phyloP scores from a whole-genome alignment of 352 stramenopile genomes.

The Vaucheria bursata region DNA sequence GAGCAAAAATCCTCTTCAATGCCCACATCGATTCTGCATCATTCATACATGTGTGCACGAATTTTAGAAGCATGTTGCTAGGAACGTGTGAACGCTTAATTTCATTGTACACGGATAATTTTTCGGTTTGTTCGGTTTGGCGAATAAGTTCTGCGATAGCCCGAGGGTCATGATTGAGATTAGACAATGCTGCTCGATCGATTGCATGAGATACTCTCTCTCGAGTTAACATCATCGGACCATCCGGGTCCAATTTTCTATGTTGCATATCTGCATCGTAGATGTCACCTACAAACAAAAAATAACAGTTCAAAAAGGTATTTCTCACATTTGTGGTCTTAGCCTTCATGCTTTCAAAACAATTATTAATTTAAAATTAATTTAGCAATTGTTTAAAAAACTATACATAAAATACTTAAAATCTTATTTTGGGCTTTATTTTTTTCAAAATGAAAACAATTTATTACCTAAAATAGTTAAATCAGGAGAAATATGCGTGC shows the following conservation, averaged over 20 bases:
- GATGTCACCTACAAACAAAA: slow-evolving; percentile 45
- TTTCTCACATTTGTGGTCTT: slow-evolving; percentile 40
- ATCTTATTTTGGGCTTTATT: too few species aligned
- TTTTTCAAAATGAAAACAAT: too few species aligned
- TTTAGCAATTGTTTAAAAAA: too few species aligned
- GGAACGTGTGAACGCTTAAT: slow-evolving; percentile 20
- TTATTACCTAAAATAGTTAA: too few species aligned
- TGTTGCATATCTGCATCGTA: slow-evolving; percentile 46
- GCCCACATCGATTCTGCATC: slow-evolving; percentile 44
- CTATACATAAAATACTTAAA: too few species aligned
- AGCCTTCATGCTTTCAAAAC: too few species aligned
- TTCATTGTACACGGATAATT: slow-evolving; percentile 33
- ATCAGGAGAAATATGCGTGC: too few species aligned
- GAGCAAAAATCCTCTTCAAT: slow-evolving; percentile 41
- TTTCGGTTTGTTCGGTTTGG: slow-evolving; percentile 24
- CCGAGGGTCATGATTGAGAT: not conserved
- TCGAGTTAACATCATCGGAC: slow-evolving; percentile 39
- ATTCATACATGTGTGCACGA: slow-evolving; percentile 32
- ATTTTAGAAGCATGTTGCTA: slow-evolving; percentile 32
- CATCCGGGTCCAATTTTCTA: slow-evolving; percentile 39
- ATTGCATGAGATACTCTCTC: slow-evolving; percentile 36
- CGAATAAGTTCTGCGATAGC: not conserved
- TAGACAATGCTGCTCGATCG: too few species aligned
- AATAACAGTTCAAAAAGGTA: slow-evolving; percentile 42
- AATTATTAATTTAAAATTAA: too few species aligned